Percentiles rank a stretch among this genome's conserved stretches.
These are phyloP conservation scores for Alternaria sp. DNA, from an alignment of 2,329 filamentous ascomycete genomes.

Conservation along the genomic window DNA sequence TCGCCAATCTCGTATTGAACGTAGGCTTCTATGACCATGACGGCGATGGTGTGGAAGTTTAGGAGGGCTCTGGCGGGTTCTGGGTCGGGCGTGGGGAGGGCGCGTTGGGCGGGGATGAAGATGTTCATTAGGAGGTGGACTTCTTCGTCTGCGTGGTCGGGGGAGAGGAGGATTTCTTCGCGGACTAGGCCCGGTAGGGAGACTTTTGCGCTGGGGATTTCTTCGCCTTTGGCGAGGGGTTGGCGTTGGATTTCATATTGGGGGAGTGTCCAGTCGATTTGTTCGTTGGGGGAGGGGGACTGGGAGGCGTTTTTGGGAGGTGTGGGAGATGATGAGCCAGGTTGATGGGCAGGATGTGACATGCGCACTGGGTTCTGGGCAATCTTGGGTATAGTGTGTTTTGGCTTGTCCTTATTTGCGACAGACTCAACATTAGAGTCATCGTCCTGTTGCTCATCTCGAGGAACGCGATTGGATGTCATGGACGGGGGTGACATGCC, in stretches of 20 bases:
- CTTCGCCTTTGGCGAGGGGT: slow-evolving; percentile 15
- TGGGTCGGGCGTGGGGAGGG: slow-evolving; percentile 27
- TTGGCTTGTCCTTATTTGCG: slow-evolving; percentile 9
- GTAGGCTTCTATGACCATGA: slow-evolving; percentile 45
- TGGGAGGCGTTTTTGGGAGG: not conserved
- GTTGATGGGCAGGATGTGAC: slow-evolving; percentile 1
- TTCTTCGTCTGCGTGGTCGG: slow-evolving; percentile 39
- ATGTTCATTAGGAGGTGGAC: slow-evolving; percentile 37
- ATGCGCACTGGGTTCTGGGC: slow-evolving; percentile 1
- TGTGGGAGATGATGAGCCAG: not conserved
- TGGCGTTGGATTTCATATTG: slow-evolving; percentile 28
- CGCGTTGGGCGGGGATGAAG: slow-evolving; percentile 42
- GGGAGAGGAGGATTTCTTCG: slow-evolving; percentile 41
- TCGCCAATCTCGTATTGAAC: slow-evolving; percentile 40
- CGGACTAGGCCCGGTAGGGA: slow-evolving; percentile 51
- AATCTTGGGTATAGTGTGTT: not conserved
- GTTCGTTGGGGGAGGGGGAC: not conserved
- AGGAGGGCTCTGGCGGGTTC: slow-evolving; percentile 36
- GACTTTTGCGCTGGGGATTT: slow-evolving; percentile 39
- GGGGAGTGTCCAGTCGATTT: slow-evolving; percentile 33
- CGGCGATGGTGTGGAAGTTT: slow-evolving; percentile 47
- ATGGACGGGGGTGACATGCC: not conserved
- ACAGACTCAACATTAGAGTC: slow-evolving; percentile 14
- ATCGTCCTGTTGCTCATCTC: not conserved
- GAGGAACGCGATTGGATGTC: not conserved